Percentiles rank a stretch among this genome's conserved stretches.
Evolutionary conservation across 2,329 filamentous ascomycete genomes (phyloP).

Genomic region (Pseudohalonectria lignicola): DNA sequence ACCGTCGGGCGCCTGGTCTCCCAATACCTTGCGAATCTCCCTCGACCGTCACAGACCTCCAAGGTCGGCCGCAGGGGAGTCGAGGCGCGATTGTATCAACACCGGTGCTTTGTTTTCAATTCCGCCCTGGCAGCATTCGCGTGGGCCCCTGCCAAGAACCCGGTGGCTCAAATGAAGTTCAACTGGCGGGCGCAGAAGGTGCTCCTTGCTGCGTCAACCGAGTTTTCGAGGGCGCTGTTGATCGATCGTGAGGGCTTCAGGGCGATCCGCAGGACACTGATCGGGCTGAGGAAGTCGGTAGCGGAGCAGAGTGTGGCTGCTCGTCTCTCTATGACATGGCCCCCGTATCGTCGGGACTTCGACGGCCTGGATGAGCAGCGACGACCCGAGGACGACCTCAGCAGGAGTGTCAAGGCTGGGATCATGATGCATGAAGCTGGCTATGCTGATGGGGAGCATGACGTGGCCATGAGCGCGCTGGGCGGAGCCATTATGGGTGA

Average conservation of each 20-base stretch:
- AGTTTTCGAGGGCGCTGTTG: conserved; percentile 34
- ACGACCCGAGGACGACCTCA: conserved; percentile 38
- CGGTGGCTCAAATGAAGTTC: conserved; percentile 25
- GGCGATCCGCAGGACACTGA: conserved; percentile 41
- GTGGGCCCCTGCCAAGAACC: conserved; percentile 17
- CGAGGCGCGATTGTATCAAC: conserved; percentile 13
- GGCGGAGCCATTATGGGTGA: conserved; percentile 39
- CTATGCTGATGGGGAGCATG: conserved; percentile 33
- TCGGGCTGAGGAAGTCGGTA: conserved; percentile 39
- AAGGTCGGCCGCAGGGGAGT: too few relatives aligned
- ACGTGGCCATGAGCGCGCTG: conserved; percentile 37
- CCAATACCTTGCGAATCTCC: conserved; percentile 13
- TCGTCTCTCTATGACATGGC: conserved; percentile 44
- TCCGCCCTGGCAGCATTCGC: conserved; percentile 24
- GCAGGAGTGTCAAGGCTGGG: conserved; percentile 40
- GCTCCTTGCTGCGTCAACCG: conserved; percentile 39
- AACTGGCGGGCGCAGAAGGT: conserved; percentile 48
- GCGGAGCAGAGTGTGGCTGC: conserved; percentile 35
- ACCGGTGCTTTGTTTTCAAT: conserved; percentile 28
- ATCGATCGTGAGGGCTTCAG: conserved; percentile 40
- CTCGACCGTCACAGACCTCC: conserved; percentile 5
- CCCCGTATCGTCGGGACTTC: conserved; percentile 44
- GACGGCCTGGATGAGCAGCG: conserved; percentile 49
- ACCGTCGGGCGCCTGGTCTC: conserved; percentile 15
- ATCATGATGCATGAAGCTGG: conserved; percentile 45